These are phyloP conservation scores for Leptographium procerum DNA, from an alignment of 2,329 filamentous ascomycete genomes.

Conservation along the genomic window DNA sequence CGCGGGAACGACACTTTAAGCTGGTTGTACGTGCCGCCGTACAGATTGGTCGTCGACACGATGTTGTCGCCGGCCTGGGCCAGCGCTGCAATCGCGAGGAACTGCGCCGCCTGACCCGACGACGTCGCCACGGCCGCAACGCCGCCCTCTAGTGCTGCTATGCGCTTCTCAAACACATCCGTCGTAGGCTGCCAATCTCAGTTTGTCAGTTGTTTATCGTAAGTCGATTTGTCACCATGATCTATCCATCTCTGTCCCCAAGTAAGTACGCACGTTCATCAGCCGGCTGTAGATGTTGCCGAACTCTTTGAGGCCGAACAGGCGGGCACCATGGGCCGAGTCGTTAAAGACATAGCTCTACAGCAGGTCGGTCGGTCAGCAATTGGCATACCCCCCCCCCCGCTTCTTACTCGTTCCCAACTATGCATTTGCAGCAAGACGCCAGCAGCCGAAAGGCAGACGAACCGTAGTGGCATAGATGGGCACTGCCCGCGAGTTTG, in stretches of 20 bases:
- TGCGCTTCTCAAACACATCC: slow-evolving; percentile 91
- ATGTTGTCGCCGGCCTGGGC: slow-evolving; percentile 87
- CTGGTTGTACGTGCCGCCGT: slow-evolving; percentile 95
- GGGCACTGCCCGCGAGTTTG: slow-evolving; percentile 81
- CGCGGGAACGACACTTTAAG: slow-evolving; percentile 83
- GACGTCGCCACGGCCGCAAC: slow-evolving; percentile 73
- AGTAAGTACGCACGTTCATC: slow-evolving; percentile 68
- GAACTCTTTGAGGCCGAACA: slow-evolving; percentile 93
- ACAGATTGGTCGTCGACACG: slow-evolving; percentile 78
- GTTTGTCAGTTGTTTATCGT: too few species aligned
- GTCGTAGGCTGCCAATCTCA: slow-evolving; percentile 76
- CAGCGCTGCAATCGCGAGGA: slow-evolving; percentile 78
- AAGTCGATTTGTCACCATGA: too few species aligned
- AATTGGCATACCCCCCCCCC: neutral
- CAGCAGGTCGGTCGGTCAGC: neutral
- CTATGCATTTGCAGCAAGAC: too few species aligned
- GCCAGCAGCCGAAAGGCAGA: slow-evolving; percentile 15
- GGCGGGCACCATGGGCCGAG: slow-evolving; percentile 84
- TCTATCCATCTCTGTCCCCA: too few species aligned
- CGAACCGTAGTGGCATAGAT: slow-evolving; percentile 84
- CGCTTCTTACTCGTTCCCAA: slow-evolving; percentile 9
- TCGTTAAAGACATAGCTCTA: slow-evolving; percentile 87
- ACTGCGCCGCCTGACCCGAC: slow-evolving; percentile 84
- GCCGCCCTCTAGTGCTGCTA: slow-evolving; percentile 91
- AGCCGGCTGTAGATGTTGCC: slow-evolving; percentile 98